A percentile compares a stretch with the other conserved stretches of the same genome.
These are phyloP conservation scores for Mycosphaerella arachidis DNA, from an alignment of 2,329 filamentous ascomycete species.

Conservation along the genomic window DNA sequence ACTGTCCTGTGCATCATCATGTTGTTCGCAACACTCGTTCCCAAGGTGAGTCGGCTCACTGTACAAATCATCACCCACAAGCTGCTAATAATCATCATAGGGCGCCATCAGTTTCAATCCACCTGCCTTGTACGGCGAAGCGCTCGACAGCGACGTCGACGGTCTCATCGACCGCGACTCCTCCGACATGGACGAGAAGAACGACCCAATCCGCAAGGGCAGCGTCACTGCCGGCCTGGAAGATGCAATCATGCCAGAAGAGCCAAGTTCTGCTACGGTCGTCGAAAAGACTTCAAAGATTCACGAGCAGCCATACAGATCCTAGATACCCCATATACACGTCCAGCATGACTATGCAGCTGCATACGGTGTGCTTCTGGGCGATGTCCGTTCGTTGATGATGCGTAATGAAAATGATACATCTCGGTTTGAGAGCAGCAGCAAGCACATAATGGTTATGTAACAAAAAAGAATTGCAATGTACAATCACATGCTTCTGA, in stretches of 20 bases:
- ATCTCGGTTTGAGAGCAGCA: not conserved
- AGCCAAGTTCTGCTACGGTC: not conserved
- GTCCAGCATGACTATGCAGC: not conserved
- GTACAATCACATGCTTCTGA: not conserved
- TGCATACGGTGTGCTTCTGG: not conserved
- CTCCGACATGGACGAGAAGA: conserved; percentile 1
- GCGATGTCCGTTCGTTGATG: not conserved
- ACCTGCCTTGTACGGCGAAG: conserved; percentile 4
- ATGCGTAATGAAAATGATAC: not conserved
- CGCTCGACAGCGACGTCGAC: conserved; percentile 9
- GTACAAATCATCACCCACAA: not conserved
- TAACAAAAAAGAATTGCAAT: not conserved
- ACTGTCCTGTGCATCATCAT: conserved; percentile 6
- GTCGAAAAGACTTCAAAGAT: conserved; percentile 3
- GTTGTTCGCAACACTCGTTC: conserved; percentile 6
- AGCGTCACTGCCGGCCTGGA: conserved; percentile 8
- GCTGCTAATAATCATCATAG: not conserved
- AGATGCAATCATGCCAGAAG: conserved; percentile 4
- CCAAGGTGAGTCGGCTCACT: conserved; percentile 3
- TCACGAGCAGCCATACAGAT: not conserved
- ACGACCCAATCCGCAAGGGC: not conserved
- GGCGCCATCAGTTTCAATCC: conserved; percentile 5
- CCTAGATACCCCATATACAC: not conserved
- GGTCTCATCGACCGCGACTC: conserved; percentile 2
- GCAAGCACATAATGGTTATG: not conserved